These are phyloP conservation scores for Ophidiomyces ophidiicola DNA, from an alignment of 2,329 filamentous ascomycete genomes.

Conservation along the genomic window DNA sequence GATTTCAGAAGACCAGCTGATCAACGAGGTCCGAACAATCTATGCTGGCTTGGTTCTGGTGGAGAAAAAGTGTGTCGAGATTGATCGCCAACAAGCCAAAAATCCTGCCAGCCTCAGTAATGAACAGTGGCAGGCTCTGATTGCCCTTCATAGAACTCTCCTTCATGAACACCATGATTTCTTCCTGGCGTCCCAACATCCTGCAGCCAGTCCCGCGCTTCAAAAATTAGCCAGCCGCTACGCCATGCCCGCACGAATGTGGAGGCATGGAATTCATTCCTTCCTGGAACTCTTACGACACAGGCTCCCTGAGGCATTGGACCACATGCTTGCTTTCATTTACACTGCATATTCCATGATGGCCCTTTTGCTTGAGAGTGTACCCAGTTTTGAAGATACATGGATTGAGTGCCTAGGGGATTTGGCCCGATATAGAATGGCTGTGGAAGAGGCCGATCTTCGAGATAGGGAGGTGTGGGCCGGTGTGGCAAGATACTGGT, in stretches of 20 bases:
- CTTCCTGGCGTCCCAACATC: conserved; percentile 78
- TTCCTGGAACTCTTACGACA: conserved; percentile 68
- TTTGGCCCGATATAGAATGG: conserved; percentile 75
- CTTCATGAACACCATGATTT: conserved; percentile 77
- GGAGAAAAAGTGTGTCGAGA: conserved; percentile 74
- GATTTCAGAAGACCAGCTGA: conserved; percentile 66
- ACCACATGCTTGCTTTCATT: conserved; percentile 86
- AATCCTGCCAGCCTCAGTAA: conserved; percentile 42
- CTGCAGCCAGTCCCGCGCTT: conserved; percentile 57
- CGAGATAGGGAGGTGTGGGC: conserved; percentile 71
- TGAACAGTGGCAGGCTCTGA: conserved; percentile 74
- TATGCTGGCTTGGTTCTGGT: conserved; percentile 78
- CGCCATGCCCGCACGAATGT: conserved; percentile 86
- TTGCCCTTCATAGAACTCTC: conserved; percentile 67
- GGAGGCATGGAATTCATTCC: conserved; percentile 80
- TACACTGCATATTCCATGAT: conserved; percentile 86
- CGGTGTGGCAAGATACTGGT: conserved; percentile 69
- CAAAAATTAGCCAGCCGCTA: conserved; percentile 64
- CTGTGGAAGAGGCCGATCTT: conserved; percentile 72
- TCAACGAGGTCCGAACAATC: conserved; percentile 52
- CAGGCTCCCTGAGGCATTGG: conserved; percentile 60
- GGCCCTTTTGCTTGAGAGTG: conserved; percentile 72
- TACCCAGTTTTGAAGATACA: conserved; percentile 68
- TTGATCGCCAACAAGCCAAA: conserved; percentile 52
- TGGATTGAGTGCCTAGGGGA: conserved; percentile 94